A percentile compares a stretch with the other conserved stretches of the same genome.
Evolutionary conservation across 2,329 filamentous ascomycete genomes (phyloP).

Genomic region (Macroventuria anomochaeta): DNA sequence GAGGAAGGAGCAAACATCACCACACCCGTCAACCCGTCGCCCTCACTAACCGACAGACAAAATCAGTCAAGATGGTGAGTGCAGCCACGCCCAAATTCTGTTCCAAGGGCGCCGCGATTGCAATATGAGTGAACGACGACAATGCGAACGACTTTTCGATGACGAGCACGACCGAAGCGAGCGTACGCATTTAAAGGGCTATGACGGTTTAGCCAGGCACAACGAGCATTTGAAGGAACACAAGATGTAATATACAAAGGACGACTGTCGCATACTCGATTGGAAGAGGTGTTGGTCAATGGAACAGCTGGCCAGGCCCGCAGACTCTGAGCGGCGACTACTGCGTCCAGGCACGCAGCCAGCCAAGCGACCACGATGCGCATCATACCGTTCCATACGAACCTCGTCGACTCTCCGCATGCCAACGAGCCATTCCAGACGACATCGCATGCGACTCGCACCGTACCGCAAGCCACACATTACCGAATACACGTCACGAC

Average conservation of each 20-base stretch:
- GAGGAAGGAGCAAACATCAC: conserved; percentile 23
- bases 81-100: conserved; percentile 5
- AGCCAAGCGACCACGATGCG: not conserved
- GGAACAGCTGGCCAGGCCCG: not conserved
- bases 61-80: conserved; percentile 53
- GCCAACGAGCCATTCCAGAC: not conserved
- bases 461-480: not conserved
- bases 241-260: not conserved
- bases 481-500: not conserved
- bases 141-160: conserved; percentile 23
- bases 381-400: not conserved
- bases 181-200: conserved; percentile 16
- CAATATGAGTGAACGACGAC: conserved; percentile 38
- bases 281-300: not conserved
- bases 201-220: not conserved
- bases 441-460: not conserved
- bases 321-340: not conserved
- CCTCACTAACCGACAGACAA: conserved; percentile 45
- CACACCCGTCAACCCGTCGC: conserved; percentile 46
- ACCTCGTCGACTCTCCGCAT: too few species aligned
- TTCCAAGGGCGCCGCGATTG: conserved; percentile 21
- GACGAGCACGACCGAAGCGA: conserved; percentile 28
- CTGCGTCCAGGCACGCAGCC: not conserved
- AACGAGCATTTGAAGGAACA: not conserved
- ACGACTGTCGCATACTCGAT: not conserved